phyloP scores from a whole-genome alignment of 78 protist species.

The Cavenderia fasciculata region DNA sequence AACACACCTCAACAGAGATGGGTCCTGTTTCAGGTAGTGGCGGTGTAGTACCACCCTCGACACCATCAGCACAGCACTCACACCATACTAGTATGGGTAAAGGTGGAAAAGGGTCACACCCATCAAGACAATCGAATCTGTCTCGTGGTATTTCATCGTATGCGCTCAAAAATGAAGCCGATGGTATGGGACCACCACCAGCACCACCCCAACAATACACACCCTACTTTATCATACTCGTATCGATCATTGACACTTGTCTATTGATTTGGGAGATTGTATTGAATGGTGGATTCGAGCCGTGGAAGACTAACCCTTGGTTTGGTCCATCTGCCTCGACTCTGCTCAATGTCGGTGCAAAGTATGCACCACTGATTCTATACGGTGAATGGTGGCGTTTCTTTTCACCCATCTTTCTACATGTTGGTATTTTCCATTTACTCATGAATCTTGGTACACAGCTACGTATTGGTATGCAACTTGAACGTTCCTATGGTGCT shows the following conservation, averaged over 20 bases:
- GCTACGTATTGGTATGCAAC: constrained; percentile 67
- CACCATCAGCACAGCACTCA: background rate
- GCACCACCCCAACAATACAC: constrained; percentile 45
- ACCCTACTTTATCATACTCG: constrained; percentile 70
- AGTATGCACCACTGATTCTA: constrained; percentile 38
- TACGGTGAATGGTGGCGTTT: constrained; percentile 83
- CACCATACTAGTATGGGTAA: background rate
- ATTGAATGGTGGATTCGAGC: constrained; percentile 57
- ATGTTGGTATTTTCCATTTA: constrained; percentile 78
- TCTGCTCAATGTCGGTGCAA: constrained; percentile 73
- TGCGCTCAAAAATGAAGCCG: constrained; percentile 9
- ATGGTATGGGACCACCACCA: constrained; percentile 1
- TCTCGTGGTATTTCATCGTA: constrained; percentile 24
- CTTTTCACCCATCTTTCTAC: constrained; percentile 77
- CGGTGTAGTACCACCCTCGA: background rate
- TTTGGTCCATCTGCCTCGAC: constrained; percentile 55
- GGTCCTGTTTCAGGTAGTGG: background rate
- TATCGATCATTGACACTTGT: constrained; percentile 41
- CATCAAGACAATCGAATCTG: constrained; percentile 9
- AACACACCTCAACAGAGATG: too few relatives aligned
- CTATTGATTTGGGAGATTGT: constrained; percentile 73
- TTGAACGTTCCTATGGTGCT: constrained; percentile 70
- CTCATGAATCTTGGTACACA: constrained; percentile 71
- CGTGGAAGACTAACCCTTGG: constrained; percentile 81
- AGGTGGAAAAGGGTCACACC: background rate